These are phyloP conservation scores for Cryptococcus hybrid DNA, from an alignment of 1,284 basidiomycete genomes.

Conservation along the genomic window DNA sequence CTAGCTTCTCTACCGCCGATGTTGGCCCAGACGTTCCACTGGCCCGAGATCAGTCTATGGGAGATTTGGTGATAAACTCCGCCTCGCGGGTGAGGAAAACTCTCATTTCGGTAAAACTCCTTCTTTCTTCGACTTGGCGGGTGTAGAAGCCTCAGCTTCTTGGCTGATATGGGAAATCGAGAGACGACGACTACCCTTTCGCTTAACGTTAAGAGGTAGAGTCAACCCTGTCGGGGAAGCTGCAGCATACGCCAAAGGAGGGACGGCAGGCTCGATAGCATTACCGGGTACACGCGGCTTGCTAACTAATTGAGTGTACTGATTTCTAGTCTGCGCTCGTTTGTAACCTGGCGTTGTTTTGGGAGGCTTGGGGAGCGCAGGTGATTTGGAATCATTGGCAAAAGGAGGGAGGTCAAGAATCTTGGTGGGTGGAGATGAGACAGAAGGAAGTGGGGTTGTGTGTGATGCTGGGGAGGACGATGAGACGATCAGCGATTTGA, in stretches of 20 bases:
- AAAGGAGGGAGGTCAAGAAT: slow-evolving; percentile 2
- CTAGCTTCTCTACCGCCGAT: neutral
- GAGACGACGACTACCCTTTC: neutral
- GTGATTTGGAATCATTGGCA: neutral
- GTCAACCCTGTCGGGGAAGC: neutral
- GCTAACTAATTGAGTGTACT: slow-evolving; percentile 17
- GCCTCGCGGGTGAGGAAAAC: slow-evolving; percentile 30
- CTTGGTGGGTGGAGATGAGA: slow-evolving; percentile 1
- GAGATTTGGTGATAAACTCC: slow-evolving; percentile 28
- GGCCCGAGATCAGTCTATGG: slow-evolving; percentile 22
- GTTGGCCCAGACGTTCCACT: slow-evolving; percentile 10
- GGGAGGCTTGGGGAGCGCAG: neutral
- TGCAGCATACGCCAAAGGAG: neutral
- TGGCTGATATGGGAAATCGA: neutral
- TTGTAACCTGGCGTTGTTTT: slow-evolving; percentile 5
- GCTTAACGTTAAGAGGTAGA: neutral
- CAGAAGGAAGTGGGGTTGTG: neutral
- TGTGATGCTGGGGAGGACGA: neutral
- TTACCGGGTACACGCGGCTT: slow-evolving; percentile 10
- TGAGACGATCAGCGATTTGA: slow-evolving; percentile 11
- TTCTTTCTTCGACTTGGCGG: neutral
- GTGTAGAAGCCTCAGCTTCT: neutral
- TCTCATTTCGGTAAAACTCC: slow-evolving; percentile 17
- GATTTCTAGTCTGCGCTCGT: slow-evolving; percentile 17
- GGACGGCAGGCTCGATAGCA: neutral